A percentile compares a stretch with the other conserved stretches of the same genome.
Evolutionary conservation across 148 eudicot genomes (phyloP).

Genomic region (Rhododendron griersonianum): DNA sequence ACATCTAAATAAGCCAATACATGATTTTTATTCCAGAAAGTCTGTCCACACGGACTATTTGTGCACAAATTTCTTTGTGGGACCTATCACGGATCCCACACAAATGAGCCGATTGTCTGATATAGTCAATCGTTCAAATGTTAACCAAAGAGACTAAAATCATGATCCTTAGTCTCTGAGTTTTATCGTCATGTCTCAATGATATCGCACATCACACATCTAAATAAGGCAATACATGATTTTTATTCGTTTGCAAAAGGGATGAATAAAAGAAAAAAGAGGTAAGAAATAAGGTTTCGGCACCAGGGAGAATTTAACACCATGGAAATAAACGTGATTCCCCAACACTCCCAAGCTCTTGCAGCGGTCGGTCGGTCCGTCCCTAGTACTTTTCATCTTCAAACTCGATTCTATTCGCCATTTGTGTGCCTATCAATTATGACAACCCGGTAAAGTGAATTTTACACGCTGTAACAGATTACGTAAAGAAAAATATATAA

Average conservation of each 20-base stretch:
- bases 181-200: background rate
- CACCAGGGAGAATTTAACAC: background rate
- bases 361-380: background rate
- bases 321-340: background rate
- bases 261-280: background rate
- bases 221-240: background rate
- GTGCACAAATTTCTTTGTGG: no score
- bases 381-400: slow-evolving; percentile 1
- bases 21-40: no score
- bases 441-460: background rate
- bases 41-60: no score
- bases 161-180: background rate
- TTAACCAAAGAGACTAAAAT: background rate
- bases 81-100: no score
- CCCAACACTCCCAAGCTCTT: background rate
- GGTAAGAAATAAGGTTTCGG: background rate
- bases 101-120: no score
- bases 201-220: background rate
- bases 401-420: background rate
- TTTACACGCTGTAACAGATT: background rate
- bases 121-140: background rate
- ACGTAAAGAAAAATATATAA: background rate
- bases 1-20: no score
- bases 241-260: background rate
- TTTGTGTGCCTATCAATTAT: background rate